phyloP scores from a whole-genome alignment of 2,329 filamentous ascomycete species.

The Xylariaceae sp. region DNA sequence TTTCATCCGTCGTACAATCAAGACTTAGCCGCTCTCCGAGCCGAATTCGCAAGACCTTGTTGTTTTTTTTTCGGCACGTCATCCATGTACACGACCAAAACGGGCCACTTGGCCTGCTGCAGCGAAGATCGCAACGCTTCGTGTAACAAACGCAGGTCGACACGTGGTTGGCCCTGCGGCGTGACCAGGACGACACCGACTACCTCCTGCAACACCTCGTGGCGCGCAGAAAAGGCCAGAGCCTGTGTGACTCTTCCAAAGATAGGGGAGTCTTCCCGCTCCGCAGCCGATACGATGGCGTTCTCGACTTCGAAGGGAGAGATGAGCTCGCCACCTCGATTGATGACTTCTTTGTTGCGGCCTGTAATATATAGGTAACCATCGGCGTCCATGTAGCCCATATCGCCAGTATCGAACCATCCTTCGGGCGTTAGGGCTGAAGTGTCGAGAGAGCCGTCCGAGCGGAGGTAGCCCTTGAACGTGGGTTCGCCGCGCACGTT shows the following conservation, averaged over 20 bases:
- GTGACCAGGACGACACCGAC: conserved; percentile 50
- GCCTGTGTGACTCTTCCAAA: conserved; percentile 43
- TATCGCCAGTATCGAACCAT: conserved; percentile 53
- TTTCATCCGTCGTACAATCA: conserved; percentile 39
- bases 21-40: conserved; percentile 44
- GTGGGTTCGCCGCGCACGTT: conserved; percentile 47
- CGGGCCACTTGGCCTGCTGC: conserved; percentile 50
- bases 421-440: conserved; percentile 42
- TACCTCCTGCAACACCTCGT: conserved; percentile 52
- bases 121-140: conserved; percentile 41
- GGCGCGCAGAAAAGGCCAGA: conserved; percentile 49
- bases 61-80: conserved; percentile 51
- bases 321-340: conserved; percentile 55
- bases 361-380: conserved; percentile 52
- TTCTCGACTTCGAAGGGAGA: conserved; percentile 57
- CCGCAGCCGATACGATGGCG: conserved; percentile 44
- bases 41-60: conserved; percentile 53
- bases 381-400: conserved; percentile 47
- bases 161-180: conserved; percentile 35
- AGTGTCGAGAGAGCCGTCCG: conserved; percentile 38
- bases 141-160: conserved; percentile 46
- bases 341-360: conserved; percentile 53
- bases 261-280: conserved; percentile 36
- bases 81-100: conserved; percentile 50
- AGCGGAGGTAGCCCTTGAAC: conserved; percentile 45